phyloP scores from a whole-genome alignment of 495 filamentous ascomycete species.

The Trichoderma reesei region DNA sequence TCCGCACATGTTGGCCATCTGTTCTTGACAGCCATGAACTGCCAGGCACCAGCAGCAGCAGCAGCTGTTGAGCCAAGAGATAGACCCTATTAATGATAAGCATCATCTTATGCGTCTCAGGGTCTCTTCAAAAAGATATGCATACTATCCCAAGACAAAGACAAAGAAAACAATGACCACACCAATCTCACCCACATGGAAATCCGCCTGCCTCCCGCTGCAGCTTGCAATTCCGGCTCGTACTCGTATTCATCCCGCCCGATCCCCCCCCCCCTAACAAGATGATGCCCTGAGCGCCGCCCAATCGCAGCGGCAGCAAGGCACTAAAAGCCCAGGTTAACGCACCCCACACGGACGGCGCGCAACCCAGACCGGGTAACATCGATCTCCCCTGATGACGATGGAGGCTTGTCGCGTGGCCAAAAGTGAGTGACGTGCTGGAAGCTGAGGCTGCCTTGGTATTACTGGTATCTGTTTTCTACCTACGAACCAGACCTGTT shows the following conservation, averaged over 20 bases:
- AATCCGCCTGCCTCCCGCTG: neutral
- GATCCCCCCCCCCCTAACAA: no score
- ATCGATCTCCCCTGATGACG: constrained; percentile 9
- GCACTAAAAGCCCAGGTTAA: neutral
- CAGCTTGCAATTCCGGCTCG: neutral
- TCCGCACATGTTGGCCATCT: no score
- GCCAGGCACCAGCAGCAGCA: no score
- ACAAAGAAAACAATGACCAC: no score
- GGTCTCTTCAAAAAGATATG: no score
- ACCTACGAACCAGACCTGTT: no score
- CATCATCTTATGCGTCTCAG: no score
- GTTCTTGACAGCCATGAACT: no score
- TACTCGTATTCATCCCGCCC: neutral
- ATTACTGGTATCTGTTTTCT: neutral
- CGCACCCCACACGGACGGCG: neutral
- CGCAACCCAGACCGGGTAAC: neutral
- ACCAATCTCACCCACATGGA: neutral
- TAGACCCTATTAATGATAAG: no score
- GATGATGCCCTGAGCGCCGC: no score
- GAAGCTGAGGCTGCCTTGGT: neutral
- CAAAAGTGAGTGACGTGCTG: constrained; percentile 1
- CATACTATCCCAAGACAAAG: no score
- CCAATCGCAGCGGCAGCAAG: neutral
- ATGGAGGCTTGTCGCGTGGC: constrained; percentile 7
- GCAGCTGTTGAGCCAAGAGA: no score